These are phyloP conservation scores for Glebionis coronaria DNA, from an alignment of 129 eudicot species.

Conservation along the genomic window DNA sequence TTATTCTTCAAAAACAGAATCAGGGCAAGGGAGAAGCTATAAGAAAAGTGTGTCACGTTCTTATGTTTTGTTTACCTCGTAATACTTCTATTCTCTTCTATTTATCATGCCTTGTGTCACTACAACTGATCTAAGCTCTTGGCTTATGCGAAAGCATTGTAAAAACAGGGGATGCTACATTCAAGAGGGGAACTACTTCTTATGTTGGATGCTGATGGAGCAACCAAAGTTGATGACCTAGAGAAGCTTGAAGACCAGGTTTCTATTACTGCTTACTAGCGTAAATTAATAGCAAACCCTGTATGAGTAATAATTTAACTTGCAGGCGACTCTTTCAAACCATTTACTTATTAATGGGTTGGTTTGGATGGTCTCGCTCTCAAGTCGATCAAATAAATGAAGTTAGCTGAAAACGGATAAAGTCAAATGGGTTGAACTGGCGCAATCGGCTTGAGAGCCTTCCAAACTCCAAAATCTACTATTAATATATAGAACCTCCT, in stretches of 20 bases:
- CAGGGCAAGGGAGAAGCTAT: slow-evolving; percentile 95
- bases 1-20: slow-evolving; percentile 69
- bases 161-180: slow-evolving; percentile 90
- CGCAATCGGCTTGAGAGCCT: too few species aligned
- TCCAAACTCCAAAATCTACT: too few species aligned
- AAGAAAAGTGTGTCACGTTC: slow-evolving; percentile 64
- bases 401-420: too few species aligned
- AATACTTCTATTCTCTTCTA: neutral
- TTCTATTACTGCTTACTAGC: neutral
- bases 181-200: slow-evolving; percentile 69
- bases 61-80: neutral
- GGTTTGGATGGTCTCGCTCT: too few species aligned
- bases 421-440: too few species aligned
- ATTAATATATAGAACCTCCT: too few species aligned
- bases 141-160: slow-evolving; percentile 72
- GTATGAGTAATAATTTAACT: neutral
- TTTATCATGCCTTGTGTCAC: neutral
- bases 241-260: slow-evolving; percentile 73
- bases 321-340: too few species aligned
- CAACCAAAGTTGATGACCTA: slow-evolving; percentile 74
- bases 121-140: slow-evolving; percentile 50
- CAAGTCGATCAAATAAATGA: too few species aligned
- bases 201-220: slow-evolving; percentile 95
- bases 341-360: too few species aligned
- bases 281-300: neutral